phyloP scores from a whole-genome alignment of 768 basidiomycete genomes.

The Neoboletus magnificus region DNA sequence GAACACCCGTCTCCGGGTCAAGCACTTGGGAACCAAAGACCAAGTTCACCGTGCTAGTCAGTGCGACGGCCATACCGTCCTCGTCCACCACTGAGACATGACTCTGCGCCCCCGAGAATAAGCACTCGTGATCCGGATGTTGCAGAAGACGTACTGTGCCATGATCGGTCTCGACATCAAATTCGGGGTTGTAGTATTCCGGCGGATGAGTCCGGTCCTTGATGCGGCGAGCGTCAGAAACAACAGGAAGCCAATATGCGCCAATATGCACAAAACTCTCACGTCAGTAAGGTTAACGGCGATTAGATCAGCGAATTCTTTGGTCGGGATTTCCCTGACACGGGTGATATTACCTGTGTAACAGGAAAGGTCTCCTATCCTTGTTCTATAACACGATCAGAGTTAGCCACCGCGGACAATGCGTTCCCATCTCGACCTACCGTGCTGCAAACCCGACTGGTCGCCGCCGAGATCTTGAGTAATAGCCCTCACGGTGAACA shows the following conservation, averaged over 20 bases:
- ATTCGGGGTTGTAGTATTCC: slow-evolving; percentile 81
- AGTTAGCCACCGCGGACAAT: slow-evolving; percentile 4
- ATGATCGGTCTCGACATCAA: slow-evolving; percentile 75
- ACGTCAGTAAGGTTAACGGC: slow-evolving; percentile 81
- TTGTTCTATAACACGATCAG: slow-evolving; percentile 53
- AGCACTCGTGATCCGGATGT: slow-evolving; percentile 2
- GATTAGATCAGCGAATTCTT: slow-evolving; percentile 61
- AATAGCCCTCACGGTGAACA: slow-evolving; percentile 10
- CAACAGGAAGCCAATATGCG: background rate
- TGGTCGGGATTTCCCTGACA: slow-evolving; percentile 65
- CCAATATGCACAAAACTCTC: slow-evolving; percentile 25
- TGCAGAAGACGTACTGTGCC: slow-evolving; percentile 54
- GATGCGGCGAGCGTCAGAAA: slow-evolving; percentile 6
- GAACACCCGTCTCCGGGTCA: slow-evolving; percentile 82
- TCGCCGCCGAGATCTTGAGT: slow-evolving; percentile 4
- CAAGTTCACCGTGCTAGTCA: slow-evolving; percentile 88
- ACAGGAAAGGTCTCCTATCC: slow-evolving; percentile 73
- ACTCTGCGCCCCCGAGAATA: slow-evolving; percentile 46
- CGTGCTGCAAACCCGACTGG: slow-evolving; percentile 64
- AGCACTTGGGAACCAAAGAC: slow-evolving; percentile 88
- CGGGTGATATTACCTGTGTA: slow-evolving; percentile 49
- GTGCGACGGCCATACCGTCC: slow-evolving; percentile 79
- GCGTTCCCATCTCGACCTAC: slow-evolving; percentile 28
- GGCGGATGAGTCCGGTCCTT: slow-evolving; percentile 80
- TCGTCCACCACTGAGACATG: slow-evolving; percentile 82